phyloP scores from a whole-genome alignment of 768 basidiomycete genomes.

The Neoboletus magnificus region DNA sequence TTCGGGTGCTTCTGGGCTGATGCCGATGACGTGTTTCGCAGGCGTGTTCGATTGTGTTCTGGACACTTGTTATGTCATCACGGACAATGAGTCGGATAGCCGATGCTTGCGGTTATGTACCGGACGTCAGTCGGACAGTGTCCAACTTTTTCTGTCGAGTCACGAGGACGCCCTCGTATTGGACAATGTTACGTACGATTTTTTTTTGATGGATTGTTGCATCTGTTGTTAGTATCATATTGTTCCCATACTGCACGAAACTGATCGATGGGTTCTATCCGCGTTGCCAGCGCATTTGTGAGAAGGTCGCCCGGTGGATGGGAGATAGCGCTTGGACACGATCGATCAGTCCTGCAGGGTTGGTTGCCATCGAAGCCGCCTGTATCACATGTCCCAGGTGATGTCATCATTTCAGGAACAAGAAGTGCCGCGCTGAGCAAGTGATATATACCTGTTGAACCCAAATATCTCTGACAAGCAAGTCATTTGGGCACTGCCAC shows the following conservation, averaged over 20 bases:
- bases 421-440: neutral
- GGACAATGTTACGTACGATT: slow-evolving; percentile 9
- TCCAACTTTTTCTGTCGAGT: neutral
- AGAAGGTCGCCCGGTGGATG: neutral
- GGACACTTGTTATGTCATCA: neutral
- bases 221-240: neutral
- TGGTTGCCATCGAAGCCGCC: neutral
- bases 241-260: neutral
- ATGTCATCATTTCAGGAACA: slow-evolving; percentile 1
- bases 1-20: neutral
- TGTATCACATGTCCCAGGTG: neutral
- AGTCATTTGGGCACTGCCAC: neutral
- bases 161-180: neutral
- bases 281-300: neutral
- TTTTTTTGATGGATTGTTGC: slow-evolving; percentile 12
- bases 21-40: neutral
- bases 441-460: neutral
- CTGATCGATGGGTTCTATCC: neutral
- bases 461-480: neutral
- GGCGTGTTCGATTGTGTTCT: neutral
- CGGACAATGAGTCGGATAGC: neutral
- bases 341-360: neutral
- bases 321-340: neutral
- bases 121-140: slow-evolving; percentile 2
- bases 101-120: neutral